Evolutionary conservation across 2,329 filamentous ascomycete species (phyloP).

Genomic region (Fusarium nodosum): DNA sequence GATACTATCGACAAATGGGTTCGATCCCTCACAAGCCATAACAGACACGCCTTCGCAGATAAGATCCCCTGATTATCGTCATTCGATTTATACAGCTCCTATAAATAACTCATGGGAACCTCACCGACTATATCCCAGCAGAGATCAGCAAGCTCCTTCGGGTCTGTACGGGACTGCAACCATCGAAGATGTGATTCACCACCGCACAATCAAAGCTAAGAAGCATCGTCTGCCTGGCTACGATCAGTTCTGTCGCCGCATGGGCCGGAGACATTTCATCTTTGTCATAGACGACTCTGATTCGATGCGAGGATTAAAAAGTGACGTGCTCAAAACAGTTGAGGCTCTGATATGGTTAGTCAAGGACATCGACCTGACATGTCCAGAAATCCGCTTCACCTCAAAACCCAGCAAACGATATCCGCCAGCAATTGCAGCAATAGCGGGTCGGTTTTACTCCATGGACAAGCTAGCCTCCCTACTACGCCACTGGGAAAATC

Average conservation of each 20-base stretch:
- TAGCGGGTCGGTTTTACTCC: background rate
- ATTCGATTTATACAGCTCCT: background rate
- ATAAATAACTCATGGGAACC: background rate
- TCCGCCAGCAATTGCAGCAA: background rate
- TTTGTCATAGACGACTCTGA: slow-evolving; percentile 35
- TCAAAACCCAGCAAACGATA: slow-evolving; percentile 5
- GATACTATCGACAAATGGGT: background rate
- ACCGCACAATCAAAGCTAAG: background rate
- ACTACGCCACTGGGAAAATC: background rate
- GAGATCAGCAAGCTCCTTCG: background rate
- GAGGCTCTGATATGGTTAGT: slow-evolving; percentile 22
- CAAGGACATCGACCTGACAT: slow-evolving; percentile 1
- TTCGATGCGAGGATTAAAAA: slow-evolving; percentile 1
- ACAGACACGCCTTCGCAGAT: too few relatives aligned
- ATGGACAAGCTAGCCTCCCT: background rate
- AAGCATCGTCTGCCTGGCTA: slow-evolving; percentile 12
- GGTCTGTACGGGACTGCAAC: background rate
- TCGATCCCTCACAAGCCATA: background rate
- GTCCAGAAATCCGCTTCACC: slow-evolving; percentile 25
- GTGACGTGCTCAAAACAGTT: background rate
- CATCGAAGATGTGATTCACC: background rate
- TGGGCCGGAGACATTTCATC: slow-evolving; percentile 23
- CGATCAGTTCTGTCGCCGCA: background rate
- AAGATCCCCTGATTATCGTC: background rate
- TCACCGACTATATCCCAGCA: background rate